A percentile compares a stretch with the other conserved stretches of the same genome.
Conservation (phyloP, 2,329 filamentous ascomycete species). For the Venturia asperata region DNA sequence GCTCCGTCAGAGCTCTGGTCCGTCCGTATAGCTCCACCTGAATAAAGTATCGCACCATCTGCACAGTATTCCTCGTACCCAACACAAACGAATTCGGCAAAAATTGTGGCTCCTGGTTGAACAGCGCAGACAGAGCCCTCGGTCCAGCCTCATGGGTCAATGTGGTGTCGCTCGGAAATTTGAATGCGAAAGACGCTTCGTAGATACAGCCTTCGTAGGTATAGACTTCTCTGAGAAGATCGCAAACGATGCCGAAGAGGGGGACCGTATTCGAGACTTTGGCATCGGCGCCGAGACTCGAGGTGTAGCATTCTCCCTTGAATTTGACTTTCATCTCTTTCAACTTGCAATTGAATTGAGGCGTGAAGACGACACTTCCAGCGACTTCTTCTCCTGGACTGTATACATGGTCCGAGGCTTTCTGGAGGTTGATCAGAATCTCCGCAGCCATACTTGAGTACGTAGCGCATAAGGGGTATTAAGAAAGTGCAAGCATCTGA, state of each 20-base stretch:
- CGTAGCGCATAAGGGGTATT: background rate
- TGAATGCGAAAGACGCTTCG: constrained; percentile 16
- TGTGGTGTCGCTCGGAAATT: constrained; percentile 3
- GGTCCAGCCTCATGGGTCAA: constrained; percentile 11
- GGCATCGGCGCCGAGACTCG: constrained; percentile 7
- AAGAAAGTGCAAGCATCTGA: background rate
- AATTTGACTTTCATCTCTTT: constrained; percentile 9
- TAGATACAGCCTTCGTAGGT: constrained; percentile 9
- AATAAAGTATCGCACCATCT: constrained; percentile 16
- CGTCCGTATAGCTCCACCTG: constrained; percentile 18
- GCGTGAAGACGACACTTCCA: constrained; percentile 14
- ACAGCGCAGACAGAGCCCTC: background rate
- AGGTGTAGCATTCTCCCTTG: constrained; percentile 16
- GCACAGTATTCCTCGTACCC: constrained; percentile 9
- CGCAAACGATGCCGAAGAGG: constrained; percentile 1
- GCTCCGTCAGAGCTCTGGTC: constrained; percentile 5
- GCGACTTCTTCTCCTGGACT: constrained; percentile 12
- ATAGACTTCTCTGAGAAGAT: constrained; percentile 6
- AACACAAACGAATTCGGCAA: constrained; percentile 15
- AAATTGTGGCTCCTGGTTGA: constrained; percentile 13
- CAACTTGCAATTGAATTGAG: constrained; percentile 11
- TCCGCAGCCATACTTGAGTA: constrained; percentile 10
- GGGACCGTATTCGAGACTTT: constrained; percentile 14
- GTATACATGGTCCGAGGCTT: constrained; percentile 13
- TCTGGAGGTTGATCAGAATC: constrained; percentile 8